Evolutionary conservation across 805 yeast genomes (phyloP).

Genomic region (Ascoidea rubescens): DNA sequence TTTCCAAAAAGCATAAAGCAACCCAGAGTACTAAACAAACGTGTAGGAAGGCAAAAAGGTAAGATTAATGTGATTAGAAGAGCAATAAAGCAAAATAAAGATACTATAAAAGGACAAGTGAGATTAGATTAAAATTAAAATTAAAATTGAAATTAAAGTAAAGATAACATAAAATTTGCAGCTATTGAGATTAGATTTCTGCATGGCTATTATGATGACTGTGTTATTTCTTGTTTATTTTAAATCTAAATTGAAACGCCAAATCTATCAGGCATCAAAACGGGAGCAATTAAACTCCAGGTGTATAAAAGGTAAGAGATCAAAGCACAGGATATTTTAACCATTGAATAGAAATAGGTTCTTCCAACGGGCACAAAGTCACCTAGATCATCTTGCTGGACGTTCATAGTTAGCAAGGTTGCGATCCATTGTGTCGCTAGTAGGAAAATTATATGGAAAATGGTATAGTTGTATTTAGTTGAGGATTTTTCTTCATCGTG

Average conservation of each 20-base stretch:
- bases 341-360: slow-evolving; percentile 91
- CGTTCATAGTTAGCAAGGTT: slow-evolving; percentile 82
- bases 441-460: slow-evolving; percentile 85
- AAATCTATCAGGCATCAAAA: slow-evolving; percentile 81
- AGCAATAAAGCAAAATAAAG: too few relatives aligned
- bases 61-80: too few relatives aligned
- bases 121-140: neutral
- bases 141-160: neutral
- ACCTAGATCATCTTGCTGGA: slow-evolving; percentile 68
- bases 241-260: slow-evolving; percentile 11
- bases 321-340: slow-evolving; percentile 87
- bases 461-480: slow-evolving; percentile 71
- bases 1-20: too few relatives aligned
- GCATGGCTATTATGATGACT: neutral
- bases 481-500: slow-evolving; percentile 45
- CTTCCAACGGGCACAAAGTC: slow-evolving; percentile 95
- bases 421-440: slow-evolving; percentile 97
- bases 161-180: neutral
- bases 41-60: too few relatives aligned
- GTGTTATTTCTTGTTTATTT: neutral
- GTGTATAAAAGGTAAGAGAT: slow-evolving; percentile 73
- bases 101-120: neutral
- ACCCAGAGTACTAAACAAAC: too few relatives aligned
- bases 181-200: neutral
- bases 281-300: slow-evolving; percentile 90